These are phyloP conservation scores for Paxillus ammoniavirescens DNA, from an alignment of 768 basidiomycete species.

Conservation along the genomic window DNA sequence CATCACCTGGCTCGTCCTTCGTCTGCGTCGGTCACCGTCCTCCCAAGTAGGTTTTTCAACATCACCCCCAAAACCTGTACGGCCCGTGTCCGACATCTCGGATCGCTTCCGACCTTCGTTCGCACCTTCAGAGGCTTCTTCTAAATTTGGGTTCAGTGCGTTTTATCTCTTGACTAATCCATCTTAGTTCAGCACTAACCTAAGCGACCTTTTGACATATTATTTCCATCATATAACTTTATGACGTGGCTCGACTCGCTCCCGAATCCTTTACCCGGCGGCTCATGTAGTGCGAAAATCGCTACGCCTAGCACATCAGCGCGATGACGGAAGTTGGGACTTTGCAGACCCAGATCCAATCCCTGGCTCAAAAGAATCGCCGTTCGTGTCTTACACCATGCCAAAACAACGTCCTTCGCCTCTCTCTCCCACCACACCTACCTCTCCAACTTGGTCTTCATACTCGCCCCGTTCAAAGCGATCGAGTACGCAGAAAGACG, in stretches of 20 bases:
- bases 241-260: too few species aligned
- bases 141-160: conserved; percentile 29
- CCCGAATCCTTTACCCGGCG: background rate
- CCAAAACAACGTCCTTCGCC: conserved; percentile 18
- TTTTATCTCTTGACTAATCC: background rate
- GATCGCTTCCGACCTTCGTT: conserved; percentile 22
- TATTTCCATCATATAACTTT: too few species aligned
- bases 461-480: conserved; percentile 11
- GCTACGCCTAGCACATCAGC: conserved; percentile 20
- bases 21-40: conserved; percentile 16
- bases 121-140: conserved; percentile 23
- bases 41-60: background rate
- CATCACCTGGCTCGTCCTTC: conserved; percentile 25
- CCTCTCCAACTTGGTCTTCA: background rate
- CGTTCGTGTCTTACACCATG: background rate
- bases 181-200: background rate
- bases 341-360: conserved; percentile 30
- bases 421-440: background rate
- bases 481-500: conserved; percentile 23
- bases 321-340: conserved; percentile 25
- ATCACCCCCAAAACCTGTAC: background rate
- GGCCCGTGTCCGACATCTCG: conserved; percentile 4
- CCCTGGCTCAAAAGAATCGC: background rate
- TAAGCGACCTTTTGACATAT: background rate
- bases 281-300: conserved; percentile 21